Base-by-base conservation (phyloP, 2,329 filamentous ascomycete genomes). In the Ceratocystis albifundus region DNA sequence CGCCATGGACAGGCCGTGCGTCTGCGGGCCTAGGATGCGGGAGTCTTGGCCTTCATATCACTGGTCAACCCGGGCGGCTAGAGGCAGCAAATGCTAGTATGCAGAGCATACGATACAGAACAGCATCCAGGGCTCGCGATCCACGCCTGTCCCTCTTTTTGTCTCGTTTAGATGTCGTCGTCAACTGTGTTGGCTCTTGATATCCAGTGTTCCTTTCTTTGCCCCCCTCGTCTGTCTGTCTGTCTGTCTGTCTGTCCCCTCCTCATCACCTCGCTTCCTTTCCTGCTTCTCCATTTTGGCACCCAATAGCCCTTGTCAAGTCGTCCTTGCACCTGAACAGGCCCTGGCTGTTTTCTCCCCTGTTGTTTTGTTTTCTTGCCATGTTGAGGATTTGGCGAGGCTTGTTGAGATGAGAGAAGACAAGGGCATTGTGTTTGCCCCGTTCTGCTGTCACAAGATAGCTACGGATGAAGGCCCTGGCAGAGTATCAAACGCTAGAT, bases 401-500 rank as follows among this genome's bases (percentile, higher is more conserved):
- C 25, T 55, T 55, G 20, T 55, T 55, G 50, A 55, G 20, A 55
- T 55, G 50, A 55, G 50, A 55, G 25, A 30, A 30, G 50, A 55
- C 50, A 55, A 55, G 50, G 50, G 50, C 50, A 55, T 55, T 55
- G 50, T 55, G 36, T 30, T 15, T 25, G 12, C 22, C 50, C 25
- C 30, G 20, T 28, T 17, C 22, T 30, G 12, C 12, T 25, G 48
- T 7, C n/a, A 53, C 20, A 53, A 10, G 20, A 22, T 28, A 4
- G 36, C 36, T 3, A 41, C 36, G 7, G 20, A 55, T 25, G 50
- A 55, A 20, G 50, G 50, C 22, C 50, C 50, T 17, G 22, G 50
- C 25, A 15, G 20, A n/a, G 22, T 28, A 55, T 55, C 50, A 55
- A 55, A 55, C 50, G 20, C 50, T 50, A 8, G 20, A 25, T 15